phyloP scores from a whole-genome alignment of 176 grass and related monocot genomes.

The Eragrostis nindensis region DNA sequence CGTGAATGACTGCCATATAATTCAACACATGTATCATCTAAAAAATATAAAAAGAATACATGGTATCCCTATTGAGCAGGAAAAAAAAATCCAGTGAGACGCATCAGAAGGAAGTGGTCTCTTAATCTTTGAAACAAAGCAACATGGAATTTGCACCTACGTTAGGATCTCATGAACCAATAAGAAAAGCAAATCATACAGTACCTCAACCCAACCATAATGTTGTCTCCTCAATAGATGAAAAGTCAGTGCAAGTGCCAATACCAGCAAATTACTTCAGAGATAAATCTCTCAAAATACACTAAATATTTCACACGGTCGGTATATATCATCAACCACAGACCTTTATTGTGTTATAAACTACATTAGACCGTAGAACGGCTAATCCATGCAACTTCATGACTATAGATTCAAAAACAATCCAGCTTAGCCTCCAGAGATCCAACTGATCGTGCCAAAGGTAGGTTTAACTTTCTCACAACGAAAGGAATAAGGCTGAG shows the following conservation, averaged over 20 bases:
- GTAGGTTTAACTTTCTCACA: neutral
- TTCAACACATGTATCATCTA: neutral
- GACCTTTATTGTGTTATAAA: constrained; percentile 1
- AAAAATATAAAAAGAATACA: neutral
- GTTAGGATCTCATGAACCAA: constrained; percentile 1
- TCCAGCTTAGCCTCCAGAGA: constrained; percentile 6
- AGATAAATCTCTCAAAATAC: neutral
- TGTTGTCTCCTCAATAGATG: neutral
- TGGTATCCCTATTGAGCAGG: neutral
- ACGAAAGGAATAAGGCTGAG: neutral
- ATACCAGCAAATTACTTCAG: constrained; percentile 2
- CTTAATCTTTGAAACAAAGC: neutral
- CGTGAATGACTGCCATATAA: neutral
- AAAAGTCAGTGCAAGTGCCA: neutral
- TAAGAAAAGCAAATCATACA: constrained; percentile 11
- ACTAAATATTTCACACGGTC: neutral
- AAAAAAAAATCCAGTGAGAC: neutral
- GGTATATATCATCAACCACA: neutral
- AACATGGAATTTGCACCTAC: neutral
- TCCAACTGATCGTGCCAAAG: constrained; percentile 3
- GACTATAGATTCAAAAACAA: neutral
- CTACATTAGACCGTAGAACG: constrained; percentile 9
- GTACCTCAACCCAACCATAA: constrained; percentile 4
- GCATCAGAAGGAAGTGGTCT: neutral
- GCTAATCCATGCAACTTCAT: neutral